Conservation (phyloP, 2,329 filamentous ascomycete species). For the Diaporthe citriasiana region DNA sequence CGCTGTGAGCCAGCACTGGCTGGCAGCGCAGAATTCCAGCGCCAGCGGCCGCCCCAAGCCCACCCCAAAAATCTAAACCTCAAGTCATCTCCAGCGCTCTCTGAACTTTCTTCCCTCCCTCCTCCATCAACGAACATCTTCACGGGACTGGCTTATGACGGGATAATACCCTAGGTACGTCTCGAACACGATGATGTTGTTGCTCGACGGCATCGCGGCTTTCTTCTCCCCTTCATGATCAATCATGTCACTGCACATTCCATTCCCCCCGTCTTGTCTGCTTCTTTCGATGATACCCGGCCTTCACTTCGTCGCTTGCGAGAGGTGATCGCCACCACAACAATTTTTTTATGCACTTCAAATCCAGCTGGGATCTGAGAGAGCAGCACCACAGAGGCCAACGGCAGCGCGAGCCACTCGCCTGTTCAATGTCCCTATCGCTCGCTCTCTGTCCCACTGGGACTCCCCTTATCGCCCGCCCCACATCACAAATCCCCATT, state of each 20-base stretch:
- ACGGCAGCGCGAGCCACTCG: background rate
- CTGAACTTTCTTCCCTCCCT: background rate
- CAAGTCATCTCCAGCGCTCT: background rate
- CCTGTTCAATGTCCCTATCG: background rate
- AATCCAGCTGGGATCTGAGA: background rate
- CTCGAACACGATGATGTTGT: constrained; percentile 42
- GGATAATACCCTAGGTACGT: constrained; percentile 44
- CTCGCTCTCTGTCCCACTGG: background rate
- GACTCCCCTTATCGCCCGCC: constrained; percentile 35
- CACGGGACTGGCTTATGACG: constrained; percentile 44
- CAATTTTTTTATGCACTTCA: constrained; percentile 5
- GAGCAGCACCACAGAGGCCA: background rate
- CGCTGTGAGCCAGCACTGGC: background rate
- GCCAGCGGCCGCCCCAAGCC: background rate
- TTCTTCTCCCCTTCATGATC: constrained; percentile 12
- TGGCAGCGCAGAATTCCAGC: background rate
- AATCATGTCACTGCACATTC: constrained; percentile 34
- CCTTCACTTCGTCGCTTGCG: constrained; percentile 33
- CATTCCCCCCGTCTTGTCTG: constrained; percentile 27
- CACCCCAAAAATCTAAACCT: constrained; percentile 23
- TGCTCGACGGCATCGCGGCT: constrained; percentile 37
- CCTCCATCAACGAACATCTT: constrained; percentile 43
- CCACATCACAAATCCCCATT: constrained; percentile 44
- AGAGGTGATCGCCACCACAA: constrained; percentile 31
- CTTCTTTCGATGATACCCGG: constrained; percentile 39